Base-by-base conservation (phyloP, 2,329 filamentous ascomycete genomes). In the Elsinoe fawcettii region DNA sequence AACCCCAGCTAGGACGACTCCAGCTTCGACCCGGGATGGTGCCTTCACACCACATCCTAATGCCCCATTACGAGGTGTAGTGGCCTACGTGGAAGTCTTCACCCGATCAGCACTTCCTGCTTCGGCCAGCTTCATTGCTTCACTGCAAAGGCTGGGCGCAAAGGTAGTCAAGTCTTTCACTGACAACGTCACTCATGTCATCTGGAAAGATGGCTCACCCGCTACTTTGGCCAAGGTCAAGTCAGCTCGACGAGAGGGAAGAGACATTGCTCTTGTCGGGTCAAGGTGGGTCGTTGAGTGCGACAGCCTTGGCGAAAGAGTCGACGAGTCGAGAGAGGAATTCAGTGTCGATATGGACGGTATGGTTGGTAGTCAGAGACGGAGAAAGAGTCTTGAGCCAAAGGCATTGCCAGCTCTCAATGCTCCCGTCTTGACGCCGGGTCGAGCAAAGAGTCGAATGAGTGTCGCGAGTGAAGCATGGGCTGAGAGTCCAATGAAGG, bases 131-230 rank as follows among this genome's bases (percentile, higher is more conserved):
- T 71, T 70, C 59, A 61, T 67, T 8, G 63, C 65, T 3, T 61
- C 70, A 11, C 63, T 71, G 8, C 67, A 68, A 41, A 64, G 69
- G 5, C 62, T 71, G 2, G 69, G 69, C 7, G 69, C 69, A 2
- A 66, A 64, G 55, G 70, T 68, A 0, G 69, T 67, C 9, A 68
- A 67, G 58, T 64, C 61, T 4, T 71, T 68, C 66, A 67, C 60
- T 51, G 69, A 70, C n/a, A 64, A 65, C 22, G 63, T 71, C 18
- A 71, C 69, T 2, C 69, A 71, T 41, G 66, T 71, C 9, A 62
- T 71, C 41, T 71, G 67, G 67, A 71, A 71, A 55, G 69, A 71
- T 46, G 69, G 69, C 5, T 68, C 67, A 16, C 68, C 69, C 1
- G 65, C 65, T 3, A 68, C 66, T 2, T 61, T 71, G 9, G 66